A percentile compares a stretch with the other conserved stretches of the same genome.
These are phyloP conservation scores for Penicillium sclerotiorum DNA, from an alignment of 2,329 filamentous ascomycete species.

Conservation along the genomic window DNA sequence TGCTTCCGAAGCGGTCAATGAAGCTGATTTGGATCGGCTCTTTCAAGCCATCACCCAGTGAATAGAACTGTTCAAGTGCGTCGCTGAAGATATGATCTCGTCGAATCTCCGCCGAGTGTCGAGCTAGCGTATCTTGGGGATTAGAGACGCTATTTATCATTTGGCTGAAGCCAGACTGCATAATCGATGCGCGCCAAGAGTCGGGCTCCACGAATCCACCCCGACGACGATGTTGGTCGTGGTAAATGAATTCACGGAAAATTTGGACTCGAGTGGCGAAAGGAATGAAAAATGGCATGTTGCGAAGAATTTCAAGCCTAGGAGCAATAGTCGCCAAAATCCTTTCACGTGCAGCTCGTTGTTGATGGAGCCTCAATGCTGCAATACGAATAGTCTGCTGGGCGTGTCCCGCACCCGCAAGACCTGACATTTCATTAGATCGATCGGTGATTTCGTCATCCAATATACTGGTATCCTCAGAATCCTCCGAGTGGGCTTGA, in stretches of 20 bases:
- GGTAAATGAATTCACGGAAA: conserved; percentile 85
- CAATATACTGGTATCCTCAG: conserved; percentile 51
- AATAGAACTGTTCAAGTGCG: conserved; percentile 80
- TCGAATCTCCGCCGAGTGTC: conserved; percentile 77
- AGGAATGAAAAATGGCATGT: conserved; percentile 96
- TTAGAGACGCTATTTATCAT: conserved; percentile 43
- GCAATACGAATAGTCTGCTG: conserved; percentile 66
- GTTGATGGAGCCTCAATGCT: conserved; percentile 64
- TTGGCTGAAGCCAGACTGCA: conserved; percentile 46
- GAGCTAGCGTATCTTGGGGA: conserved; percentile 48
- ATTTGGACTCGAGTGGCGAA: conserved; percentile 90
- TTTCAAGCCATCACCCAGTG: conserved; percentile 79
- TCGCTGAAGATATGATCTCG: conserved; percentile 81
- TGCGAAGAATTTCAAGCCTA: conserved; percentile 84
- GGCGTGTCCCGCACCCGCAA: conserved; percentile 62
- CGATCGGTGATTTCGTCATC: conserved; percentile 33
- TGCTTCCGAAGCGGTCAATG: conserved; percentile 82
- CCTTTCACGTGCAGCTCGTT: conserved; percentile 68
- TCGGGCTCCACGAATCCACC: conserved; percentile 72
- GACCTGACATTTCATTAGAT: conserved; percentile 36
- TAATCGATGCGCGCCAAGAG: conserved; percentile 67
- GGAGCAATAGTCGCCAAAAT: conserved; percentile 79
- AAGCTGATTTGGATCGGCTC: conserved; percentile 97
- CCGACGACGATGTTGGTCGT: conserved; percentile 75
- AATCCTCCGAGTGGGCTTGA: conserved; percentile 63